These are phyloP conservation scores for Saccharomycopsis malanga DNA, from an alignment of 805 yeast genomes.

Conservation along the genomic window DNA sequence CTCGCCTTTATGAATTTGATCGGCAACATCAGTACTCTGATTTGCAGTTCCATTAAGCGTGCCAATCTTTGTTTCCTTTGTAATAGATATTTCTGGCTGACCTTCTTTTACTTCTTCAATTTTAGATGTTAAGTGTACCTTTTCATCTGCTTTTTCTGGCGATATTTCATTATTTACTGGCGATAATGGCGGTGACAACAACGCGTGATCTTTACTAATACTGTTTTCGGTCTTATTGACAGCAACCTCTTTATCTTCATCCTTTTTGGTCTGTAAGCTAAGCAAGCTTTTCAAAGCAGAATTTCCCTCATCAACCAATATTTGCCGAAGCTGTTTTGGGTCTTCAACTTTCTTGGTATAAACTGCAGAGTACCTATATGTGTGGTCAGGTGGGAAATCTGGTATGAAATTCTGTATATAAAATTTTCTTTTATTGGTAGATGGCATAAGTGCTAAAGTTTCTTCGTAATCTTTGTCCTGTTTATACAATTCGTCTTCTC, in stretches of 20 bases:
- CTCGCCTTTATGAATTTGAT: slow-evolving; percentile 5
- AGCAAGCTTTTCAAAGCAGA: slow-evolving; percentile 61
- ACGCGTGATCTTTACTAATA: background rate
- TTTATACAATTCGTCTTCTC: slow-evolving; percentile 13
- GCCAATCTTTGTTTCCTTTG: background rate
- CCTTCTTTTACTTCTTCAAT: slow-evolving; percentile 14
- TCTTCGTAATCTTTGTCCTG: slow-evolving; percentile 15
- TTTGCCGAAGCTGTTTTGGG: slow-evolving; percentile 62
- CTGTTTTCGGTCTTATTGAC: slow-evolving; percentile 8
- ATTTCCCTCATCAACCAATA: slow-evolving; percentile 73
- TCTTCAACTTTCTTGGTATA: slow-evolving; percentile 58
- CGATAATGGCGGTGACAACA: slow-evolving; percentile 18
- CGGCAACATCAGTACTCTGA: background rate
- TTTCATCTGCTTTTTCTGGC: background rate
- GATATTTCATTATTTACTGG: slow-evolving; percentile 3
- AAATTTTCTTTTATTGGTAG: slow-evolving; percentile 33
- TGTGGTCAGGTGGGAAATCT: slow-evolving; percentile 87
- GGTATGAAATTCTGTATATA: slow-evolving; percentile 78
- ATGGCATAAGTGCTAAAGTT: slow-evolving; percentile 41
- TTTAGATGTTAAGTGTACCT: too few relatives aligned
- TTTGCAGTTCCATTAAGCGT: background rate
- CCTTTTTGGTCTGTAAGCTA: slow-evolving; percentile 27
- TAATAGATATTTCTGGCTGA: slow-evolving; percentile 8
- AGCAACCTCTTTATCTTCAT: slow-evolving; percentile 13
- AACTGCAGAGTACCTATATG: slow-evolving; percentile 72